A percentile compares a stretch with the other conserved stretches of the same genome.
These are phyloP conservation scores for Stromatinia cepivora DNA, from an alignment of 2,329 filamentous ascomycete genomes.

Conservation along the genomic window DNA sequence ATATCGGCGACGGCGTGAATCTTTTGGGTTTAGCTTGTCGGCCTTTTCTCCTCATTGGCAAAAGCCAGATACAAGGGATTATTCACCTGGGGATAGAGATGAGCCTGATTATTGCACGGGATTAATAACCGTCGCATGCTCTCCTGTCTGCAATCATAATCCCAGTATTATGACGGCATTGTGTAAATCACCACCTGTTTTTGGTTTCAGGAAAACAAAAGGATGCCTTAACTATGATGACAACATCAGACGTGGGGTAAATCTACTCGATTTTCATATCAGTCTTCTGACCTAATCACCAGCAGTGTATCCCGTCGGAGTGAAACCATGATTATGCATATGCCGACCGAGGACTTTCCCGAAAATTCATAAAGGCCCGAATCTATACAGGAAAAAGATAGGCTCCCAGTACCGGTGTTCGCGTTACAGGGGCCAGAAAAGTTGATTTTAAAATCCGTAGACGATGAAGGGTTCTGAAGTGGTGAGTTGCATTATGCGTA, in stretches of 20 bases:
- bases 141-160: background rate
- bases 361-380: slow-evolving; percentile 4
- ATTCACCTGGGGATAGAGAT: background rate
- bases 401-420: background rate
- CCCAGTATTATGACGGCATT: background rate
- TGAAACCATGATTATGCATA: background rate
- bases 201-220: background rate
- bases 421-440: no score
- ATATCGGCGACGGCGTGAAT: background rate
- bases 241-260: slow-evolving; percentile 4
- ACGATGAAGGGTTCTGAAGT: background rate
- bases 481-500: background rate
- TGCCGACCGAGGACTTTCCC: background rate
- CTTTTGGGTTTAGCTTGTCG: background rate
- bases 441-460: background rate
- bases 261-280: background rate
- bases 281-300: slow-evolving; percentile 18
- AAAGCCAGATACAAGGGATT: background rate
- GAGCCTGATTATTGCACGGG: slow-evolving; percentile 11
- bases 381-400: background rate
- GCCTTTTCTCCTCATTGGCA: background rate
- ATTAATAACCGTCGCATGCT: slow-evolving; percentile 9
- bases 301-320: background rate
- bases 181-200: background rate
- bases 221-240: background rate